phyloP scores from a whole-genome alignment of 2,329 filamentous ascomycete genomes.

The Aureobasidium sp. region DNA sequence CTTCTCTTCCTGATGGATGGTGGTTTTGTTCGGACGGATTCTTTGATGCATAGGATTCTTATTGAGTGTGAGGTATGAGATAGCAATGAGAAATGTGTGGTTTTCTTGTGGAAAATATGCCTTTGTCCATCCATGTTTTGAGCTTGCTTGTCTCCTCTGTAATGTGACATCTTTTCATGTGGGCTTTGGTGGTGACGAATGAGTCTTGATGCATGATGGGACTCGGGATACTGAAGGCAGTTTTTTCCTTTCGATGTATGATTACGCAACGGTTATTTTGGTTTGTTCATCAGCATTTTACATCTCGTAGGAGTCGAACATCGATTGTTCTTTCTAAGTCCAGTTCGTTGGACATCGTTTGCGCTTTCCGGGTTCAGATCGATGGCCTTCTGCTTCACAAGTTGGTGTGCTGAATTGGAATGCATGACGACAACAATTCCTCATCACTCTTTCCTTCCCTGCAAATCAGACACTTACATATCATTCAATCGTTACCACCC shows the following conservation, averaged over 20 bases:
- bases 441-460: not conserved
- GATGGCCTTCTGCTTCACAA: not conserved
- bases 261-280: not conserved
- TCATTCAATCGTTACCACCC: not conserved
- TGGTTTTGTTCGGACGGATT: not conserved
- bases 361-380: not conserved
- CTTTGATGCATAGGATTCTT: not conserved
- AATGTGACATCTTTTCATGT: no score
- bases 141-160: no score
- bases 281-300: not conserved
- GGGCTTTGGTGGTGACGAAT: no score
- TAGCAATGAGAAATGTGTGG: constrained; percentile 3
- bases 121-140: not conserved
- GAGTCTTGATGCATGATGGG: no score
- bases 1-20: not conserved
- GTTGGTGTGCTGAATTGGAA: not conserved
- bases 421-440: not conserved
- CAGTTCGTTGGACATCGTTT: not conserved
- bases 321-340: not conserved
- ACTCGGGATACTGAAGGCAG: no score
- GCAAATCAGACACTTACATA: not conserved
- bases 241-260: not conserved
- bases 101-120: not conserved
- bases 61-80: not conserved
- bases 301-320: not conserved